These are phyloP conservation scores for Sanguinoderma infundibulare DNA, from an alignment of 1,284 basidiomycete genomes.

Conservation along the genomic window DNA sequence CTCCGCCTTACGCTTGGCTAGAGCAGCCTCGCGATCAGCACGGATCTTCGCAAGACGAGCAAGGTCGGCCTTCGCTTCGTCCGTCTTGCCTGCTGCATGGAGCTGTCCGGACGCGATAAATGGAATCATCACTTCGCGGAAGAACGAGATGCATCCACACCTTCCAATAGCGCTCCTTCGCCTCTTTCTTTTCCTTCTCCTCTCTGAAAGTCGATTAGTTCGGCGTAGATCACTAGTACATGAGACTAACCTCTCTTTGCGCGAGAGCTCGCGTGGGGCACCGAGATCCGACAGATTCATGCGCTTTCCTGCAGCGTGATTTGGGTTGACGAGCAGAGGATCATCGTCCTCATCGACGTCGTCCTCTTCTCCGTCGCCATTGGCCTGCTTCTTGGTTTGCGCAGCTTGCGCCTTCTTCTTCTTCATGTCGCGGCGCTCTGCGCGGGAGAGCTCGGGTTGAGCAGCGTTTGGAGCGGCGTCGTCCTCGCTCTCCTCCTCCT, in stretches of 20 bases:
- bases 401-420: constrained; percentile 28
- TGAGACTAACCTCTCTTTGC: constrained; percentile 31
- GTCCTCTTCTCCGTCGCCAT: constrained; percentile 32
- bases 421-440: constrained; percentile 24
- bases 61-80: constrained; percentile 86
- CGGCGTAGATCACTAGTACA: not conserved
- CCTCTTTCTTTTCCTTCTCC: constrained; percentile 88
- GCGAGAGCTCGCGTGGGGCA: constrained; percentile 33
- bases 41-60: constrained; percentile 86
- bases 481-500: not conserved
- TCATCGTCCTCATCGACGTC: constrained; percentile 32
- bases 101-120: constrained; percentile 45
- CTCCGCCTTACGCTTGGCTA: constrained; percentile 85
- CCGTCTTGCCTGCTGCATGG: constrained; percentile 82
- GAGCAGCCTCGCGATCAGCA: constrained; percentile 84
- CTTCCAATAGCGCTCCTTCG: constrained; percentile 87
- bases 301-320: constrained; percentile 34
- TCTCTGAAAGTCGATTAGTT: constrained; percentile 56
- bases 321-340: constrained; percentile 37
- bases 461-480: not conserved
- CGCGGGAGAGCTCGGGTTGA: not conserved
- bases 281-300: constrained; percentile 31
- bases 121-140: too few species aligned
- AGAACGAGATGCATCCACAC: constrained; percentile 36
- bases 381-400: constrained; percentile 27